Evolutionary conservation across 805 yeast species (phyloP).

Genomic region (Suhomyces faveliae): DNA sequence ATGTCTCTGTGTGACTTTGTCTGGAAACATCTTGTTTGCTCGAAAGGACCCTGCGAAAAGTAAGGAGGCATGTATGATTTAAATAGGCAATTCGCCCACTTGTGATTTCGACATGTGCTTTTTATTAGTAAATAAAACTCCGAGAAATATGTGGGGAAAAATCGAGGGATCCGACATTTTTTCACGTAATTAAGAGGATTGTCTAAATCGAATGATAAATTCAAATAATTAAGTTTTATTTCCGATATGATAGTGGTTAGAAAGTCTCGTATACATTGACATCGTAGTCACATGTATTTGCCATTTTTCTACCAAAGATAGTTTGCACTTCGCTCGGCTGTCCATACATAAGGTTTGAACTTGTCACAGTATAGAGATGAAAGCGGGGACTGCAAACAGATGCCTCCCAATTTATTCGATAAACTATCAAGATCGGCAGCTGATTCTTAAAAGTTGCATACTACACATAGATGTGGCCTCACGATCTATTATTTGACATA

Average conservation of each 20-base stretch:
- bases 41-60: too few relatives aligned
- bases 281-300: neutral
- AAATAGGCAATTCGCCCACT: neutral
- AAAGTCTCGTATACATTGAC: neutral
- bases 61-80: neutral
- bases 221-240: neutral
- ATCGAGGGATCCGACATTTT: neutral
- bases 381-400: neutral
- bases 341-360: neutral
- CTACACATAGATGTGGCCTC: neutral
- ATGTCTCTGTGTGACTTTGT: conserved; percentile 13
- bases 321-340: neutral
- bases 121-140: neutral
- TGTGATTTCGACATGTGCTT: neutral
- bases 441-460: neutral
- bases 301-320: too few relatives aligned
- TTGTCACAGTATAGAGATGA: neutral
- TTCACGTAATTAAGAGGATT: too few relatives aligned
- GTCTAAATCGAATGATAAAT: neutral
- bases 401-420: neutral
- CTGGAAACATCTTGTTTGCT: neutral
- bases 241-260: neutral
- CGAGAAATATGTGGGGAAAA: neutral
- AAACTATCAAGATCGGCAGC: neutral
- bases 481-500: neutral